Percentiles rank a stretch among this genome's conserved stretches.
phyloP scores from a whole-genome alignment of 2,329 filamentous ascomycete genomes.

The Fusarium sp. region DNA sequence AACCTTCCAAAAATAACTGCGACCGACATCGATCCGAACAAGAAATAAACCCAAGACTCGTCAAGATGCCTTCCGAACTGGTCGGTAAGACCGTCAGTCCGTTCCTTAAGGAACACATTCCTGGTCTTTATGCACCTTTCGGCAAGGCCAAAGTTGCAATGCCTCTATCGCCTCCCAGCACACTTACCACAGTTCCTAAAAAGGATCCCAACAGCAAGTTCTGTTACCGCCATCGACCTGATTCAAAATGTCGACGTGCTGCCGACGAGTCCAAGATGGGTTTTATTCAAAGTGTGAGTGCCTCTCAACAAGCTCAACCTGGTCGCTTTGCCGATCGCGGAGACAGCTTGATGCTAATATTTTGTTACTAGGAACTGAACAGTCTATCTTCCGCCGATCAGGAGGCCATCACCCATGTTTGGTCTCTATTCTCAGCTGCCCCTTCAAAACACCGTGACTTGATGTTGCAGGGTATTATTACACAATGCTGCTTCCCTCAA shows the following conservation, averaged over 20 bases:
- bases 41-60: conserved; percentile 61
- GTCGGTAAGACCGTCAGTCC: conserved; percentile 84
- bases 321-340: neutral
- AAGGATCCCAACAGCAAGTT: conserved; percentile 83
- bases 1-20: conserved; percentile 59
- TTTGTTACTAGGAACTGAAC: conserved; percentile 75
- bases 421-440: conserved; percentile 96
- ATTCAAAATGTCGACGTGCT: conserved; percentile 91
- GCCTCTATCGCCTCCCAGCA: conserved; percentile 26
- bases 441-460: conserved; percentile 93
- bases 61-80: conserved; percentile 72
- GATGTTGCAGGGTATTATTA: conserved; percentile 95
- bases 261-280: conserved; percentile 98
- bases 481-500: conserved; percentile 97
- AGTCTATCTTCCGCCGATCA: conserved; percentile 85
- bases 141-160: conserved; percentile 64
- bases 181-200: conserved; percentile 50
- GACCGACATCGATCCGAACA: conserved; percentile 64
- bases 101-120: conserved; percentile 92
- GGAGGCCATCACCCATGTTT: conserved; percentile 95
- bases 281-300: conserved; percentile 83
- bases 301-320: neutral
- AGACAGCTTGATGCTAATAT: conserved; percentile 4
- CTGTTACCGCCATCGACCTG: conserved; percentile 94
- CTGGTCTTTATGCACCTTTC: conserved; percentile 85